Evolutionary conservation across 2,329 filamentous ascomycete species (phyloP).

Genomic region (Microcyclospora pomicola): DNA sequence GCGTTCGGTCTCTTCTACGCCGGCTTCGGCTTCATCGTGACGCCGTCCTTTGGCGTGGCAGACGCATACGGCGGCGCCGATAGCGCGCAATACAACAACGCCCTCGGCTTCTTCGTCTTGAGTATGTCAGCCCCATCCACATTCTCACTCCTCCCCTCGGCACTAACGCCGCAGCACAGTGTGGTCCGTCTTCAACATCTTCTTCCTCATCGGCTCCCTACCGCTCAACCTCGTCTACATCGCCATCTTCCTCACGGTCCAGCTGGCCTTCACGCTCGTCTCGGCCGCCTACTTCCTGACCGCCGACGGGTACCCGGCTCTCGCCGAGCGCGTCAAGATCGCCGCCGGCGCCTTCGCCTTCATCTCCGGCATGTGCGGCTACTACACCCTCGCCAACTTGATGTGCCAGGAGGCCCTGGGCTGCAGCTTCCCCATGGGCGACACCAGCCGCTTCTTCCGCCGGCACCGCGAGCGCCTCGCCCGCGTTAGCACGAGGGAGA

Average conservation of each 20-base stretch:
- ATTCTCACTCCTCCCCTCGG: not conserved
- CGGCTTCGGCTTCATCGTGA: conserved; percentile 36
- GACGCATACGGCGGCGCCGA: conserved; percentile 29
- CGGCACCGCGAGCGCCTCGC: conserved; percentile 9
- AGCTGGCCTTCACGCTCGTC: conserved; percentile 32
- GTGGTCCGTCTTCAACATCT: conserved; percentile 35
- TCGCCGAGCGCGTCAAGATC: conserved; percentile 28
- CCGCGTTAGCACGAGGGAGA: no score
- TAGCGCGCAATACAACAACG: conserved; percentile 33
- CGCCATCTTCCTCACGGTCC: conserved; percentile 34
- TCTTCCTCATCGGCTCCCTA: conserved; percentile 33
- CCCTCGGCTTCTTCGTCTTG: conserved; percentile 37
- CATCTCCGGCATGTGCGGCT: conserved; percentile 32
- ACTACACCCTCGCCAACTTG: conserved; percentile 31
- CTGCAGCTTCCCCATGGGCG: conserved; percentile 29
- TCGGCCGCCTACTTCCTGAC: conserved; percentile 33
- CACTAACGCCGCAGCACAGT: conserved; percentile 12
- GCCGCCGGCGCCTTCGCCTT: conserved; percentile 36
- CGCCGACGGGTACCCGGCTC: conserved; percentile 28
- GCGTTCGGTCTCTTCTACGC: conserved; percentile 43
- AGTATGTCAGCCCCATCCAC: conserved; percentile 15
- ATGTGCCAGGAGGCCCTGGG: conserved; percentile 27
- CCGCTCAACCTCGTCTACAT: conserved; percentile 36
- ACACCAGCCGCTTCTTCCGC: conserved; percentile 28
- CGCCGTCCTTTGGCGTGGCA: conserved; percentile 33